phyloP scores from a whole-genome alignment of 208 protist species.

The Porcisia deanei region DNA sequence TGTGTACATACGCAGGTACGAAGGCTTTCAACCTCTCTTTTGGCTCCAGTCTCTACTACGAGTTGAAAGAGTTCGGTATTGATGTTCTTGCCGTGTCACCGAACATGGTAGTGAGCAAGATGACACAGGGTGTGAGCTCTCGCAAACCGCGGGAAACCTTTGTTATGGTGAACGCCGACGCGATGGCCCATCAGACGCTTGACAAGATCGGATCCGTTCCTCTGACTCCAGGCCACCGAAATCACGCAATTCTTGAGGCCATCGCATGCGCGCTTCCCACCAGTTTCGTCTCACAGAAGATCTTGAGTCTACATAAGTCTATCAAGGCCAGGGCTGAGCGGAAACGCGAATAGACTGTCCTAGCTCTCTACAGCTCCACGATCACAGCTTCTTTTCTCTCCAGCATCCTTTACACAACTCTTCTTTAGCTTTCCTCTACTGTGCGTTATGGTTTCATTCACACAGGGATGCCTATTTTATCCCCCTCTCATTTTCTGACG shows the following conservation, averaged over 20 bases:
- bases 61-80: constrained; percentile 62
- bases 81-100: constrained; percentile 74
- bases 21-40: constrained; percentile 89
- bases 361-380: not conserved
- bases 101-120: constrained; percentile 81
- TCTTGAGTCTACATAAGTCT: constrained; percentile 38
- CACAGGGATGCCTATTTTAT: not conserved
- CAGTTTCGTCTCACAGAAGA: constrained; percentile 34
- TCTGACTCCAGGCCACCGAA: constrained; percentile 55
- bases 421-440: not conserved
- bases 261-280: constrained; percentile 34
- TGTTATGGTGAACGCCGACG: constrained; percentile 60
- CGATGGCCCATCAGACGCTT: constrained; percentile 75
- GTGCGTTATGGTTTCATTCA: not conserved
- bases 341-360: constrained; percentile 19
- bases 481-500: not conserved
- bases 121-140: constrained; percentile 74
- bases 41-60: constrained; percentile 54
- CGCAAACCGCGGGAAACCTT: constrained; percentile 72
- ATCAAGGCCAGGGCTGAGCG: constrained; percentile 49
- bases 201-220: constrained; percentile 58
- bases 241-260: constrained; percentile 59
- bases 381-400: not conserved
- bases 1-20: constrained; percentile 84
- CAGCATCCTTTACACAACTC: not conserved